Evolutionary conservation across 1,139 yeast species (phyloP).

Genomic region (Maudiozyma humilis): DNA sequence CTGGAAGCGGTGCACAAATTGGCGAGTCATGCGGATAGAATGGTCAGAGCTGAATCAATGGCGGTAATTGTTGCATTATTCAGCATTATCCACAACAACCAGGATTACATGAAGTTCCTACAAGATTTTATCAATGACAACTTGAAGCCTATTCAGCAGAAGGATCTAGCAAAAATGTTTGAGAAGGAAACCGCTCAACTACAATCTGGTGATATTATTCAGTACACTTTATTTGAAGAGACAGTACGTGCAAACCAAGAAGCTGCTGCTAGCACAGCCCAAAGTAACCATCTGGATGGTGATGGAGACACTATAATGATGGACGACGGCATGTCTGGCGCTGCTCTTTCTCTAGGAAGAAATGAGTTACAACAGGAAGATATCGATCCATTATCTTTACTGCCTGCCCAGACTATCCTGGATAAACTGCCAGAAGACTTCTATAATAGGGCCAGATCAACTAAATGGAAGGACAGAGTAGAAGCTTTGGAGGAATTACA

Average conservation of each 20-base stretch:
- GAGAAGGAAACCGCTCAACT: constrained; percentile 27
- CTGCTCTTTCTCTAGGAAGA: too few relatives aligned
- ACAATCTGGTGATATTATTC: constrained; percentile 29
- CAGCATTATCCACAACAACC: constrained; percentile 64
- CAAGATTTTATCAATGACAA: constrained; percentile 55
- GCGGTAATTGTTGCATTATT: constrained; percentile 62
- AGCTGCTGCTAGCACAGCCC: background rate
- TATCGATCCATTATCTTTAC: constrained; percentile 47
- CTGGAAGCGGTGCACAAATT: constrained; percentile 46
- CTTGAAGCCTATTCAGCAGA: constrained; percentile 86
- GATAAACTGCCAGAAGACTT: constrained; percentile 56
- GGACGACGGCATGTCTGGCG: constrained; percentile 13
- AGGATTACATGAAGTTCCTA: constrained; percentile 41
- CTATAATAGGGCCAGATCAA: constrained; percentile 44
- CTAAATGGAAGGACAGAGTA: constrained; percentile 89
- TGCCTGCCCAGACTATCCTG: constrained; percentile 53
- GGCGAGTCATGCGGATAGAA: constrained; percentile 81
- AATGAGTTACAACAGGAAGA: constrained; percentile 13
- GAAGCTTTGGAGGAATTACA: constrained; percentile 69
- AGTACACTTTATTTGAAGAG: constrained; percentile 28
- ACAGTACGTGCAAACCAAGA: constrained; percentile 30
- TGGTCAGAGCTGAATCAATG: constrained; percentile 75
- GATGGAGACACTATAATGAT: constrained; percentile 12
- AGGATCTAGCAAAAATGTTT: constrained; percentile 67
- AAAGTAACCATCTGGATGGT: constrained; percentile 2